Evolutionary conservation across 768 basidiomycete species (phyloP).

Genomic region (Daedaleopsis nitida): DNA sequence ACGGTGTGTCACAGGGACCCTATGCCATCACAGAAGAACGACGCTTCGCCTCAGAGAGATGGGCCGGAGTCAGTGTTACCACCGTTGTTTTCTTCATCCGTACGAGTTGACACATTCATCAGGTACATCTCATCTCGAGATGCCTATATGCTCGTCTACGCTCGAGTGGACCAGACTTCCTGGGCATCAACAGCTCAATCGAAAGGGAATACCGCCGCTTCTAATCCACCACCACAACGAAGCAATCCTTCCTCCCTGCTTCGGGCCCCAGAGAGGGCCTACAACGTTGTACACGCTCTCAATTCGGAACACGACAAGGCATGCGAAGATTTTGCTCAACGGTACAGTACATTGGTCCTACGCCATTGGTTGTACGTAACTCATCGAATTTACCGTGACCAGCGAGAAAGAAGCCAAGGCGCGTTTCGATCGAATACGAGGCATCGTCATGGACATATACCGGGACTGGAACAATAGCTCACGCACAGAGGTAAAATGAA

Average conservation of each 20-base stretch:
- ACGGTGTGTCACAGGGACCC: background rate
- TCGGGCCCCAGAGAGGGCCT: slow-evolving; percentile 48
- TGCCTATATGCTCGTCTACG: slow-evolving; percentile 95
- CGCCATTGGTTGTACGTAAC: too few species aligned
- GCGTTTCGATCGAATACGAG: slow-evolving; percentile 52
- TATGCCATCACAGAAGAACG: background rate
- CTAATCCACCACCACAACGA: background rate
- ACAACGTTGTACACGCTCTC: slow-evolving; percentile 51
- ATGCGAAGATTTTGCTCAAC: slow-evolving; percentile 22
- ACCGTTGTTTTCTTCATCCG: background rate
- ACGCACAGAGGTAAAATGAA: slow-evolving; percentile 44
- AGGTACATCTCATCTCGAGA: slow-evolving; percentile 71
- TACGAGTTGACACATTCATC: background rate
- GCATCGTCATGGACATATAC: slow-evolving; percentile 62
- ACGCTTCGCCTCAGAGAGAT: background rate
- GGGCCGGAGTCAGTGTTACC: slow-evolving; percentile 11
- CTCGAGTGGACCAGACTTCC: slow-evolving; percentile 36
- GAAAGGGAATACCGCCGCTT: background rate
- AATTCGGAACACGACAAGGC: slow-evolving; percentile 58
- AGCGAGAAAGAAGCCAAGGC: slow-evolving; percentile 47
- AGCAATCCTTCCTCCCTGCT: background rate
- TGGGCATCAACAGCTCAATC: background rate
- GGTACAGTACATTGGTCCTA: slow-evolving; percentile 7
- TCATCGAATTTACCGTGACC: too few species aligned
- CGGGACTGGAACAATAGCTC: slow-evolving; percentile 57